Evolutionary conservation across 2,329 filamentous ascomycete species (phyloP).

Genomic region (Colletotrichum trifolii): DNA sequence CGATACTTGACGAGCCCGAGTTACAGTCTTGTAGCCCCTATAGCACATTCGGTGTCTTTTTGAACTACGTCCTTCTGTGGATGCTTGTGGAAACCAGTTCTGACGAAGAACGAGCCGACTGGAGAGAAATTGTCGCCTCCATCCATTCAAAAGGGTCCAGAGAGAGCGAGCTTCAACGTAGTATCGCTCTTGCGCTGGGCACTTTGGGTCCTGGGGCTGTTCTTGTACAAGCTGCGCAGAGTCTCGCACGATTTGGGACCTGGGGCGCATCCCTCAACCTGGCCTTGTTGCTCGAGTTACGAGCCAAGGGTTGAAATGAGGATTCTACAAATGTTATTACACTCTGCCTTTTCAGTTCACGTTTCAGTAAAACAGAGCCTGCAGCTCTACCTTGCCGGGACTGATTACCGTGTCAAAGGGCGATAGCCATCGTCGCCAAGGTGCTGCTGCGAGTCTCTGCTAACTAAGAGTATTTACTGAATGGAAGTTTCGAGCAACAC

Average conservation of each 20-base stretch:
- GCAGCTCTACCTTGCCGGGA: too few species aligned
- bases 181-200: too few species aligned
- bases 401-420: too few species aligned
- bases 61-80: constrained; percentile 15
- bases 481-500: too few species aligned
- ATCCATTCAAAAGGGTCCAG: background rate
- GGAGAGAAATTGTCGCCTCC: background rate
- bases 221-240: constrained; percentile 13
- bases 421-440: too few species aligned
- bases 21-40: constrained; percentile 2
- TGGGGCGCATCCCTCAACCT: constrained; percentile 19
- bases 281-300: background rate
- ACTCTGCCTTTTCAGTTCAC: too few species aligned
- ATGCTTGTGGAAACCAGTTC: background rate
- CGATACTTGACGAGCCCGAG: background rate
- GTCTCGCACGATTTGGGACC: constrained; percentile 13
- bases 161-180: too few species aligned
- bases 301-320: background rate
- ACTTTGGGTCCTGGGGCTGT: background rate
- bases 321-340: background rate
- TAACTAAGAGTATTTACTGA: too few species aligned
- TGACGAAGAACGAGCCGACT: background rate
- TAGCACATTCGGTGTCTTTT: constrained; percentile 13
- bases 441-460: too few species aligned
- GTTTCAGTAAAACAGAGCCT: too few species aligned